These are phyloP conservation scores for Gigaspora rosea DNA, from an alignment of 192 early-diverging fungal species.

Conservation along the genomic window DNA sequence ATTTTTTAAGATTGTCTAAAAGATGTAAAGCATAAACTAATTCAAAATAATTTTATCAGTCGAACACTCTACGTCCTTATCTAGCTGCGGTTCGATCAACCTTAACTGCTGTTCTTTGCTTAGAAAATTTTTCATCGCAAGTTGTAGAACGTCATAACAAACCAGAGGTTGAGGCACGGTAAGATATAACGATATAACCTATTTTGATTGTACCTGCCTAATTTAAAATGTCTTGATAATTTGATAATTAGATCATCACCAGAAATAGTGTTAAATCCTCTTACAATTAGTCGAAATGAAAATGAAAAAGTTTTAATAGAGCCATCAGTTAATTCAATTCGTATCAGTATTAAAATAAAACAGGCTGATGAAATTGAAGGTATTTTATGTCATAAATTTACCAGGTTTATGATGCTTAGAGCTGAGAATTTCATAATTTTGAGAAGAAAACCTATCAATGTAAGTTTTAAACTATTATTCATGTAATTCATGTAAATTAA, in stretches of 20 bases:
- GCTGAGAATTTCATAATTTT: constrained; percentile 97
- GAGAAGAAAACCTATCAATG: constrained; percentile 84
- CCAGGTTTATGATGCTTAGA: constrained; percentile 96
- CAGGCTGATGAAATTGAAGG: constrained; percentile 97
- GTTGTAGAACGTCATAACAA: constrained; percentile 98
- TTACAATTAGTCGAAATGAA: constrained; percentile 87
- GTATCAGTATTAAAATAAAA: constrained; percentile 94
- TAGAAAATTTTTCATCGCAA: constrained; percentile 98
- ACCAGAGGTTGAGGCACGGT: constrained; percentile 94
- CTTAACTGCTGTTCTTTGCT: constrained; percentile 90
- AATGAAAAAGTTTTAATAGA: constrained; percentile 94
- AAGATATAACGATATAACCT: constrained; percentile 7
- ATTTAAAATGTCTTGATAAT: not conserved
- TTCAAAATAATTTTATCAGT: constrained; percentile 52
- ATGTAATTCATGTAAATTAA: not conserved
- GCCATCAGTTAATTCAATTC: constrained; percentile 89
- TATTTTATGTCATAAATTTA: constrained; percentile 94
- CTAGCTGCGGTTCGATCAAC: constrained; percentile 92
- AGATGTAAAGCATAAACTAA: too few species aligned
- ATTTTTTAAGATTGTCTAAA: too few species aligned
- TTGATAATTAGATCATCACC: constrained; percentile 59
- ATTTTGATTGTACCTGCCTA: not conserved
- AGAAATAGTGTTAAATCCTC: constrained; percentile 84
- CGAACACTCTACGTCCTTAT: constrained; percentile 96
- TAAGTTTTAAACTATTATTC: constrained; percentile 36